phyloP scores from a whole-genome alignment of 139 green algal species.

The Closterium sp. region DNA sequence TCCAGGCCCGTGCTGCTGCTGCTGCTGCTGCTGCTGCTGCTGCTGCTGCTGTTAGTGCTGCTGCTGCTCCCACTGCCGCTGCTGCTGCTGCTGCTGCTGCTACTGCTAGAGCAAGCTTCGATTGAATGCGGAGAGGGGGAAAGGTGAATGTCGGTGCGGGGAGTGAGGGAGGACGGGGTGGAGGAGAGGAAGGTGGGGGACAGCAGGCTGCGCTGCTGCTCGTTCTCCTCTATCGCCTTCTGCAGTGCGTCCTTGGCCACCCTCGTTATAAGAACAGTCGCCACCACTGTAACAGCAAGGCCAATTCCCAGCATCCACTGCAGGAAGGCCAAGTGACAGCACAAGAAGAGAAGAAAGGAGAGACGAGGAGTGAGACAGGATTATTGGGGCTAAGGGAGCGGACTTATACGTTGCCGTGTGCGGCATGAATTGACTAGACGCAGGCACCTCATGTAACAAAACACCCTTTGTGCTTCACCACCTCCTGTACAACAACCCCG shows the following conservation, averaged over 20 bases:
- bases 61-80: background rate
- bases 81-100: background rate
- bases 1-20: background rate
- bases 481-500: no score
- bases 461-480: no score
- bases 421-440: no score
- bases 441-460: no score
- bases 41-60: background rate
- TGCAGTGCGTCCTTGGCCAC: slow-evolving; percentile 21
- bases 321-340: background rate
- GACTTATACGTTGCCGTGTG: no score
- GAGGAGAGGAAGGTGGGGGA: background rate
- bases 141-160: background rate
- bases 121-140: background rate
- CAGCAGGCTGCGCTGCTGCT: background rate
- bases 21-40: background rate
- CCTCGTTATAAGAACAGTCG: slow-evolving; percentile 14
- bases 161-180: background rate
- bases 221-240: slow-evolving; percentile 24
- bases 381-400: no score
- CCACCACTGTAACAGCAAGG: slow-evolving; percentile 14
- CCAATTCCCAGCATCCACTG: slow-evolving; percentile 26
- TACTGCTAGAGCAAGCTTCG: background rate
- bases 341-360: background rate
- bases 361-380: no score